Evolutionary conservation across 495 filamentous ascomycete species (phyloP), one percentile per base, ranked within the genome.

Genomic region (Aspergillus ostianus): DNA sequence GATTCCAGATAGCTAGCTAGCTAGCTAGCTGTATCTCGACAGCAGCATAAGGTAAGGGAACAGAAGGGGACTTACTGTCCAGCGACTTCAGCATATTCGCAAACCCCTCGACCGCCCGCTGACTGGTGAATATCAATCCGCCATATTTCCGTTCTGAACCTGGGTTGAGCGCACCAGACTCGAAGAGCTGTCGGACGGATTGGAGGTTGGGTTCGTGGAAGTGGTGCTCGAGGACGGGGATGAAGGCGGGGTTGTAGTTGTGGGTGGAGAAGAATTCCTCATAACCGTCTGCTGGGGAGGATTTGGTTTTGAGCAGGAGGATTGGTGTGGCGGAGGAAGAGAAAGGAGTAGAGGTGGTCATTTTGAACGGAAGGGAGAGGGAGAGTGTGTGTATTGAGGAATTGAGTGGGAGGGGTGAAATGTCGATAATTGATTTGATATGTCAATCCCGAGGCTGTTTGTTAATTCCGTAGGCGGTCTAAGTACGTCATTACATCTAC

Each of bases 91-190:
- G 77, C n/a, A 93, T 77, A 30, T 78, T 68, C 12, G 84, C 77
- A 62, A 96, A 93, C 2, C 86, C 92, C 65, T 97, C 94, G 12
- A 97, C 94, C 6, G 94, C 90, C 19, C 95, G 84, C 68, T 98
- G 95, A 18, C 91, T 96, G 0, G 94, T 98, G 71, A 98, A 95
- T 51, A 97, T 89, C 53, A 97, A 68, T 1, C 90, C 93, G 13
- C 91, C 91, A 72, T 96, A 96, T 59, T 76, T 70, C 53, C 58
- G 59, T 30, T 55, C 52, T 1, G 47, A 53, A 51, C 57, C 62
- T 41, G 64, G 49, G 18, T 59, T 56, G 1, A 79, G 65, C 32
- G 64, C 64, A 41, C 70, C 70, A 18, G 64, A 59, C 18, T 60
- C 59, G 61, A 88, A 72, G 36, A 79, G 64, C 6, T 66, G 45